These are phyloP conservation scores for Microdochium trichocladiopsis DNA, from an alignment of 2,329 filamentous ascomycete species.

Conservation along the genomic window DNA sequence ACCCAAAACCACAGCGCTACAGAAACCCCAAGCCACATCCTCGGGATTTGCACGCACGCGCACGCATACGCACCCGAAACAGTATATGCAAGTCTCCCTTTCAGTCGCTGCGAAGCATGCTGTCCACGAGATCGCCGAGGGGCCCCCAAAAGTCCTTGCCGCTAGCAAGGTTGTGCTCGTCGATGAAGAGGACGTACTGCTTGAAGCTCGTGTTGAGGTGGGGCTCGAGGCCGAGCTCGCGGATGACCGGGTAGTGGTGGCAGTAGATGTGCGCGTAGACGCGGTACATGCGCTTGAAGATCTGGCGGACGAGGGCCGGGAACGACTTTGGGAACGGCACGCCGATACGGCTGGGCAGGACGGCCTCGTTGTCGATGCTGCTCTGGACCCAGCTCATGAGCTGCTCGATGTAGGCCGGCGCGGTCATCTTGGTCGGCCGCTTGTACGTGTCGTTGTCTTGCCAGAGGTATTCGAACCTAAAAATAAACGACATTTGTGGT, in stretches of 20 bases:
- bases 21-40: background rate
- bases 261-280: constrained; percentile 99
- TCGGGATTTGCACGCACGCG: too few species aligned
- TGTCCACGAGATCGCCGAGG: constrained; percentile 90
- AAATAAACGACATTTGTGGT: constrained; percentile 1
- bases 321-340: constrained; percentile 95
- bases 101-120: constrained; percentile 91
- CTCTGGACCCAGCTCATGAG: constrained; percentile 95
- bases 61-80: too few species aligned
- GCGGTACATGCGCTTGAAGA: constrained; percentile 98
- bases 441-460: constrained; percentile 93
- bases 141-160: constrained; percentile 98
- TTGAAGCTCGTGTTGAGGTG: constrained; percentile 99
- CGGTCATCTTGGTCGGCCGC: constrained; percentile 94
- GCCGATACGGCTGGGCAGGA: constrained; percentile 92
- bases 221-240: constrained; percentile 89
- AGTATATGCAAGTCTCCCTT: too few species aligned
- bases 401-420: constrained; percentile 95
- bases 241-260: constrained; percentile 96
- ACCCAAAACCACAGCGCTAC: background rate
- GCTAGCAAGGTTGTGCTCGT: constrained; percentile 87
- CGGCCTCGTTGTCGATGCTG: constrained; percentile 89
- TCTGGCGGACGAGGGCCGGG: constrained; percentile 79
- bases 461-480: constrained; percentile 96
- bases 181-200: constrained; percentile 97